Conservation (phyloP, 2,329 filamentous ascomycete genomes). For the Raffaelea arxii region DNA sequence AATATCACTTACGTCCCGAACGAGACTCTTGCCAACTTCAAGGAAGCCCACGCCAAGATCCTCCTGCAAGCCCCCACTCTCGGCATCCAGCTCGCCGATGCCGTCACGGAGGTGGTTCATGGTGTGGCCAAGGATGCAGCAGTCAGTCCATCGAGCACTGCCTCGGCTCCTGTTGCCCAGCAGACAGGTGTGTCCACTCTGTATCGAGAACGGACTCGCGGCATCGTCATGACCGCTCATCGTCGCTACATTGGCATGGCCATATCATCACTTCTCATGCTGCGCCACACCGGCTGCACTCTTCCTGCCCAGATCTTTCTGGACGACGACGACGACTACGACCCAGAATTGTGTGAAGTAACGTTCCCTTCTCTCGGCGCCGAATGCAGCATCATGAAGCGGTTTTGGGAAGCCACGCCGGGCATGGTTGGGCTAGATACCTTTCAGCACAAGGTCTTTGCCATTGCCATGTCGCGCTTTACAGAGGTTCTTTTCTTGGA, state of each 20-base stretch:
- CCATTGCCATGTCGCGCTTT: slow-evolving; percentile 48
- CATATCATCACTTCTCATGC: slow-evolving; percentile 39
- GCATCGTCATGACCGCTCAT: slow-evolving; percentile 41
- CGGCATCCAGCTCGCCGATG: slow-evolving; percentile 4
- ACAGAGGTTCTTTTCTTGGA: slow-evolving; percentile 50
- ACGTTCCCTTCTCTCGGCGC: slow-evolving; percentile 20
- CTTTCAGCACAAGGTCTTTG: slow-evolving; percentile 47
- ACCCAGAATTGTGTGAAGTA: slow-evolving; percentile 20
- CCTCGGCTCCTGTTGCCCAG: no score
- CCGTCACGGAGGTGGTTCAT: no score
- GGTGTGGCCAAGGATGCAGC: no score
- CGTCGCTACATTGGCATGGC: slow-evolving; percentile 37
- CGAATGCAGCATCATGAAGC: slow-evolving; percentile 22
- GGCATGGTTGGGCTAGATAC: slow-evolving; percentile 21
- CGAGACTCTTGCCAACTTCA: slow-evolving; percentile 5
- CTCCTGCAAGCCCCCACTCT: neutral
- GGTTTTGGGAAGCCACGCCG: slow-evolving; percentile 16
- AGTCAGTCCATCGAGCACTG: no score
- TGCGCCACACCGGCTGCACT: slow-evolving; percentile 37
- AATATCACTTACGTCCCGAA: slow-evolving; percentile 4
- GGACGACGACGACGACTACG: slow-evolving; percentile 21
- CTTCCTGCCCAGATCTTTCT: slow-evolving; percentile 34
- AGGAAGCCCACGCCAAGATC: slow-evolving; percentile 2
- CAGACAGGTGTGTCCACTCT: no score
- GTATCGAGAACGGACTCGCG: slow-evolving; percentile 23